Base-by-base conservation (phyloP, 441 rosid genomes). In the Capsella rubella region DNA sequence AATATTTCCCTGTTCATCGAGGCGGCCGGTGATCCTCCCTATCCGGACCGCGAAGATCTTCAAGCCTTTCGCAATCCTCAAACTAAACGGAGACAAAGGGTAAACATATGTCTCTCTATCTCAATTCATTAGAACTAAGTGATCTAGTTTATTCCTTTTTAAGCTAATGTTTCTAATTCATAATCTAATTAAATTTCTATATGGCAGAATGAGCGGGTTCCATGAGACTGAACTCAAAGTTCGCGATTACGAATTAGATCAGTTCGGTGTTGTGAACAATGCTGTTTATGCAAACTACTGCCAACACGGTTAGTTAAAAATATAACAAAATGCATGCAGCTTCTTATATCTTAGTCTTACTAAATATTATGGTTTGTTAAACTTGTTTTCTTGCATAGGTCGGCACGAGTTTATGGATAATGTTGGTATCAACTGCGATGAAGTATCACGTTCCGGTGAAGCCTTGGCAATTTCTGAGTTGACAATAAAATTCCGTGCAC, bases 191-290 rank as follows among this genome's bases (percentile, higher is more conserved):
- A 28, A 65, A 8, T 13, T 35, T 29, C 2, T 6, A 5, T 47
- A 43, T 43, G 16, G 82, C 84, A 87, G 89, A 56, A 89, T 84
- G 92, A 73, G 79, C 51, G 64, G 71, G n/a, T 86, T 84, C 54
- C 73, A 84, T 56, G 91, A 85, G 56, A 37, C 82, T 49, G 93
- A 90, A 80, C 83, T 89, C 4, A 86, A 86, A 81, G 97, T 93
- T 28, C 83, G 95, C 12, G 97, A 93, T 71, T 89, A 89, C 76
- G 92, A 93, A 67, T 81, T 93, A 78, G 98, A 90, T 84, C 95
- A 89, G 68, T 93, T 79, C 69, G 92, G 98, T 50, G 98, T 90
- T 47, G 97, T 89, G 63, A 90, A 93, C 82, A 90, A 90, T 85
- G 91, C 97, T 35, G 86, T 87, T 62, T 92, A 92, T 54, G 89